Evolutionary conservation across 179 eudicot species (phyloP).

Genomic region (Beta macrorhiza): DNA sequence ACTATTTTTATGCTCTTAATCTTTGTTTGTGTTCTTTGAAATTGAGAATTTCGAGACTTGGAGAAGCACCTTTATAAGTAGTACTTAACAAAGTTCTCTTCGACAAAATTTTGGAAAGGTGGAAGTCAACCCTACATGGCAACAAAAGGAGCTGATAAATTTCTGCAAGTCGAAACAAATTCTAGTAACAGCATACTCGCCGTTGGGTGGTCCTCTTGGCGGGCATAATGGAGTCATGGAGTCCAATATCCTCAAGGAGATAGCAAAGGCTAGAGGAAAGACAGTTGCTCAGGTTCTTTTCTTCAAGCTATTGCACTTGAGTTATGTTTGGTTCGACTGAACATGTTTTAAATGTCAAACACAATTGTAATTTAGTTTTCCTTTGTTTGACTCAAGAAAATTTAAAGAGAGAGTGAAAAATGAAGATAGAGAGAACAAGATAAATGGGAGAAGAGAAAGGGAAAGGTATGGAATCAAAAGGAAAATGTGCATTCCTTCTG

Average conservation of each 20-base stretch:
- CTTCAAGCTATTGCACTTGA: neutral
- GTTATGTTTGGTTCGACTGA: neutral
- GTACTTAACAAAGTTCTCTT: neutral
- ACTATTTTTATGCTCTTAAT: too few relatives aligned
- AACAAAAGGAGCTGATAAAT: constrained; percentile 45
- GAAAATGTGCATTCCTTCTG: too few relatives aligned
- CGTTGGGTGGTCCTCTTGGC: constrained; percentile 50
- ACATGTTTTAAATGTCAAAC: neutral
- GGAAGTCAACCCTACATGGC: constrained; percentile 64
- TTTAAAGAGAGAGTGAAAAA: too few relatives aligned
- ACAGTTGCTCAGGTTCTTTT: constrained; percentile 31
- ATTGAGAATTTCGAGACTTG: too few relatives aligned
- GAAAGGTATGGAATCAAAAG: too few relatives aligned
- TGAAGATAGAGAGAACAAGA: too few relatives aligned
- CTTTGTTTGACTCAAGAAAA: too few relatives aligned
- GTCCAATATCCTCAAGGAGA: constrained; percentile 26
- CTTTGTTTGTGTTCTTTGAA: too few relatives aligned
- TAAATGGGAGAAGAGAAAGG: too few relatives aligned
- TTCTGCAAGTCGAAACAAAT: constrained; percentile 48
- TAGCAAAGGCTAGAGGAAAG: constrained; percentile 28
- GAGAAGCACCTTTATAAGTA: too few relatives aligned
- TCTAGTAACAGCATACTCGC: constrained; percentile 51
- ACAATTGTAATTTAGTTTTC: too few relatives aligned
- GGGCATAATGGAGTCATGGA: constrained; percentile 51
- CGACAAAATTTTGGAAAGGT: constrained; percentile 37